Percentiles rank a stretch among this genome's conserved stretches.
Conservation (phyloP, 257 asterid genomes). For the Cinchona pubescens region DNA sequence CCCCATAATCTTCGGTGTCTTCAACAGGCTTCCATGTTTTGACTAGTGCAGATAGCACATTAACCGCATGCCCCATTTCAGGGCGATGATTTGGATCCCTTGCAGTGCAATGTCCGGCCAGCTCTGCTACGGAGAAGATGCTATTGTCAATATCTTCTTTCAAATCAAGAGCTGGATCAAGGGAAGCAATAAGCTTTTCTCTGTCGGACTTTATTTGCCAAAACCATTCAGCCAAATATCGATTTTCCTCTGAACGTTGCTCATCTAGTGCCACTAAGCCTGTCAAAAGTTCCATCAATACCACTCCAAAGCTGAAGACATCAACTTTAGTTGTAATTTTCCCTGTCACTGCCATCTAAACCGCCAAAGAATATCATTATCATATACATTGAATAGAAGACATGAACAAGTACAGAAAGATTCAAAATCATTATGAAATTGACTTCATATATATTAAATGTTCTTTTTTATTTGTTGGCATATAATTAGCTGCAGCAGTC, state of each 20-base stretch:
- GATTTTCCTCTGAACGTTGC: slow-evolving; percentile 59
- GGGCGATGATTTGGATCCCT: slow-evolving; percentile 75
- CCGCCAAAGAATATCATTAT: background rate
- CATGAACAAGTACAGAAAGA: slow-evolving; percentile 1
- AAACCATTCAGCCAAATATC: slow-evolving; percentile 73
- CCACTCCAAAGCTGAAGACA: slow-evolving; percentile 82
- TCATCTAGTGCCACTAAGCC: slow-evolving; percentile 71
- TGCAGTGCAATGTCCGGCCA: slow-evolving; percentile 79
- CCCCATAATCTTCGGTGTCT: slow-evolving; percentile 35
- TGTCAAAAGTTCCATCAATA: slow-evolving; percentile 70
- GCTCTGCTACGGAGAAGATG: slow-evolving; percentile 42
- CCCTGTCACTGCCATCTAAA: slow-evolving; percentile 67
- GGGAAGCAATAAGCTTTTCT: slow-evolving; percentile 42
- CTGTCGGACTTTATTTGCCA: slow-evolving; percentile 51
- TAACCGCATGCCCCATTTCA: slow-evolving; percentile 72
- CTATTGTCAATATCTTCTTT: slow-evolving; percentile 44
- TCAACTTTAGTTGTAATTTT: slow-evolving; percentile 75
- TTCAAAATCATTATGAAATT: background rate
- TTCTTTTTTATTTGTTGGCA: background rate
- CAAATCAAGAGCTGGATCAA: slow-evolving; percentile 53
- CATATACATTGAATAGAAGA: background rate
- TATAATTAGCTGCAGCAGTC: background rate
- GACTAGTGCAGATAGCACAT: slow-evolving; percentile 47
- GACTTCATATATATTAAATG: background rate
- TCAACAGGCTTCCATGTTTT: slow-evolving; percentile 62